Conservation (phyloP, 192 early-diverging fungal species). For the Ambispora gerdemannii region DNA sequence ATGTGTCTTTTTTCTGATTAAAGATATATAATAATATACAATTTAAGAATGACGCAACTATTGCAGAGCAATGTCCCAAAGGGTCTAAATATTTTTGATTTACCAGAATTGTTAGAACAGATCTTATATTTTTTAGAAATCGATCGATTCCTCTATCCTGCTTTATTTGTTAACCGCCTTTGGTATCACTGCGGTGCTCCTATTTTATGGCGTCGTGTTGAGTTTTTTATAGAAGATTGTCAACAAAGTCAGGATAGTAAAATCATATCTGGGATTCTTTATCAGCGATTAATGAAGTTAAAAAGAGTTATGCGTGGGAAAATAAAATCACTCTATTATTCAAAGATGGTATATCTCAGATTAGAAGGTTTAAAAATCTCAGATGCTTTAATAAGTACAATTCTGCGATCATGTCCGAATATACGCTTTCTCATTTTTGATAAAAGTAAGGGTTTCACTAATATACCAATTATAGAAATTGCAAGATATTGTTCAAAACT, state of each 20-base stretch:
- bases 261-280: not conserved
- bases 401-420: constrained; percentile 17
- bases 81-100: no score
- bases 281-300: not conserved
- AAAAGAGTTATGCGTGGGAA: not conserved
- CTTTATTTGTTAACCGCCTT: no score
- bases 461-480: no score
- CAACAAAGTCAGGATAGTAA: constrained; percentile 1
- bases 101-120: constrained; percentile 12
- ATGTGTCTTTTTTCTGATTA: constrained; percentile 13
- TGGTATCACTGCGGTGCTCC: no score
- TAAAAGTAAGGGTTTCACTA: no score
- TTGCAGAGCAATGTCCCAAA: no score
- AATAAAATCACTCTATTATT: constrained; percentile 5
- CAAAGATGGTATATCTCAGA: no score
- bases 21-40: constrained; percentile 9
- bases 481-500: no score
- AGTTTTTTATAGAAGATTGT: constrained; percentile 16
- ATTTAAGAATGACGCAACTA: constrained; percentile 4
- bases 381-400: constrained; percentile 22
- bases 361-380: no score
- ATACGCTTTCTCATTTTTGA: no score
- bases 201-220: constrained; percentile 7
- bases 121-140: constrained; percentile 23
- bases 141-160: no score